These are phyloP conservation scores for Avena insularis DNA, from an alignment of 176 grass and related monocot species.

Conservation along the genomic window DNA sequence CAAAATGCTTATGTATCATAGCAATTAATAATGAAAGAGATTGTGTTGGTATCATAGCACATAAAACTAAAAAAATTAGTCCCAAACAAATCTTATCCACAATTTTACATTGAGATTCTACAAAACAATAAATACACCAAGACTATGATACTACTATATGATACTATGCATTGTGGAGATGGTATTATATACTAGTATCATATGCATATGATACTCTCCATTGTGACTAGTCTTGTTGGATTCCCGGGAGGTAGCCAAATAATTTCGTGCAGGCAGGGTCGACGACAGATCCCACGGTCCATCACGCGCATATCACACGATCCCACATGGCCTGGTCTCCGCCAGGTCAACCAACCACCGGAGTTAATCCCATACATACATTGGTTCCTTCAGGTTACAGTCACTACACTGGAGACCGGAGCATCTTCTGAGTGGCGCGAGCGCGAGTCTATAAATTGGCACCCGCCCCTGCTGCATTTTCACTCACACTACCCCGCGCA, in stretches of 20 bases:
- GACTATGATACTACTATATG: too few relatives aligned
- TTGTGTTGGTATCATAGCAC: too few relatives aligned
- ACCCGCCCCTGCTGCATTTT: not conserved
- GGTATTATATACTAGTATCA: too few relatives aligned
- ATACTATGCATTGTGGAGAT: too few relatives aligned
- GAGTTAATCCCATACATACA: not conserved
- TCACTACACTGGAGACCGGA: not conserved
- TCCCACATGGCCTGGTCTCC: constrained; percentile 47
- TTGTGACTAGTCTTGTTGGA: not conserved
- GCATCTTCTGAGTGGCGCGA: not conserved
- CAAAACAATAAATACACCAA: too few relatives aligned
- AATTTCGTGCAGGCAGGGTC: constrained; percentile 1
- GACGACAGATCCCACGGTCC: constrained; percentile 13
- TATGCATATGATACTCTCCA: too few relatives aligned
- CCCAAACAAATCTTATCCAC: too few relatives aligned
- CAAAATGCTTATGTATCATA: too few relatives aligned
- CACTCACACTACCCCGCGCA: constrained; percentile 12
- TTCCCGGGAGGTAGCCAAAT: not conserved
- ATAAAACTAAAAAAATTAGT: too few relatives aligned
- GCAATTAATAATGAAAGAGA: too few relatives aligned
- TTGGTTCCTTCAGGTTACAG: constrained; percentile 6
- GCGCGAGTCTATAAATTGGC: constrained; percentile 41
- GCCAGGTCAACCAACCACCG: constrained; percentile 9
- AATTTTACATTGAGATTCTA: too few relatives aligned
- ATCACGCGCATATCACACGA: constrained; percentile 42